phyloP scores from a whole-genome alignment of 2,329 filamentous ascomycete genomes.

The Colletotrichum musicola region DNA sequence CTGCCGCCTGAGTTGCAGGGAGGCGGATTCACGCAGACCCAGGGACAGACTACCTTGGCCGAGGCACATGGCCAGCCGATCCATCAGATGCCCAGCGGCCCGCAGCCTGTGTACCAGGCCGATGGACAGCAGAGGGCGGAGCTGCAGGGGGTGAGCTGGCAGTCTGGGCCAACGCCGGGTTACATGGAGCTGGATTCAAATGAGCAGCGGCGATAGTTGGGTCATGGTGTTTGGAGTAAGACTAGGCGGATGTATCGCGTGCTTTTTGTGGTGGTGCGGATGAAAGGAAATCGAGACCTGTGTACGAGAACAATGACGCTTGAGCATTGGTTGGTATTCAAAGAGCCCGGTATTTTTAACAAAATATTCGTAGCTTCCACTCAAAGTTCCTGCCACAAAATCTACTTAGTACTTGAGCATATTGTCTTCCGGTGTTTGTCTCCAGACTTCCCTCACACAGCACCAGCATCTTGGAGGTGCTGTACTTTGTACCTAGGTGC shows the following conservation, averaged over 20 bases:
- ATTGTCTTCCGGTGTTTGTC: no score
- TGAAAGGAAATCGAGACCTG: no score
- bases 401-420: no score
- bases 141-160: constrained; percentile 46
- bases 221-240: neutral
- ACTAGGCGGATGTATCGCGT: neutral
- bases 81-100: constrained; percentile 22
- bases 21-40: neutral
- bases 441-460: no score
- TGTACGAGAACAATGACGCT: no score
- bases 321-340: no score
- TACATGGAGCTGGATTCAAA: constrained; percentile 44
- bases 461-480: no score
- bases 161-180: constrained; percentile 51
- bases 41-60: neutral
- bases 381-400: no score
- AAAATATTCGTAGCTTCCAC: no score
- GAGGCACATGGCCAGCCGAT: constrained; percentile 28
- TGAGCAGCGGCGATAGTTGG: neutral
- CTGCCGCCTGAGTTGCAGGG: constrained; percentile 39
- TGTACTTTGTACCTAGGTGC: no score
- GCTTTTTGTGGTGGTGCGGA: no score
- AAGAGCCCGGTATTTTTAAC: no score
- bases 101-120: constrained; percentile 37
- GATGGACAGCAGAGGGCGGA: constrained; percentile 32